Base-by-base conservation (phyloP, 805 yeast species). In the Candida railenensis region DNA sequence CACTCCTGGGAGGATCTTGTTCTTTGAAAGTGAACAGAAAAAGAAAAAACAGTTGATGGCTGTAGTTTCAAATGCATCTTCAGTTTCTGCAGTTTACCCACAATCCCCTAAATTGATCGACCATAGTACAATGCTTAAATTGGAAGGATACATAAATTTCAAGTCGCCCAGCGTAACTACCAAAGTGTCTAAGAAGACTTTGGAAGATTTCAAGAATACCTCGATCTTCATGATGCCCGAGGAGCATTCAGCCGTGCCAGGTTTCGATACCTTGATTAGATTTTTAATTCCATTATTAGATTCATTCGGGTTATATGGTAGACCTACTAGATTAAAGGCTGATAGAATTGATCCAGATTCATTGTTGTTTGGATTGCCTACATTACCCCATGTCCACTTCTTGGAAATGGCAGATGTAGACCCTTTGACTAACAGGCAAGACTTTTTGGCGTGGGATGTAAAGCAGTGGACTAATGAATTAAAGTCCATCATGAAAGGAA, bases 81-180 rank as follows among this genome's bases (percentile, higher is more conserved):
- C 89, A 5, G 83, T 89, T 18, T 85, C 86, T 53, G 97, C 99
- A 0, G 83, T 91, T n/a, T 94, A 89, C 65, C 99, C 99, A 11
- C 90, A 88, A 58, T 77, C 90, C 42, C 83, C 85, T 21, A 71
- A 80, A 50, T 78, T 92, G 51, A 87, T 94, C 51, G 96, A 92
- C 66, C 83, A 83, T 50, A 83, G 92, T 44, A 89, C 97, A 1
- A 82, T 94, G 78, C 78, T 92, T 60, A 94, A 94, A 61, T 64
- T 92, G 45, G 97, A 91, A 61, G 97, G 97, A 41, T 73, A 78
- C 36, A 88, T 91, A 28, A 67, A 74, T 45, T 85, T 85, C 57
- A 63, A 59, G 53, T 77, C 78, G 45, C 71, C 76, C 14, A 53
- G 58, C 21, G 30, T 66, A 36, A 57, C 67, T 3, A 52, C 62